phyloP scores from a whole-genome alignment of 2,329 filamentous ascomycete genomes.

The Ceratocystis eucalypticola region DNA sequence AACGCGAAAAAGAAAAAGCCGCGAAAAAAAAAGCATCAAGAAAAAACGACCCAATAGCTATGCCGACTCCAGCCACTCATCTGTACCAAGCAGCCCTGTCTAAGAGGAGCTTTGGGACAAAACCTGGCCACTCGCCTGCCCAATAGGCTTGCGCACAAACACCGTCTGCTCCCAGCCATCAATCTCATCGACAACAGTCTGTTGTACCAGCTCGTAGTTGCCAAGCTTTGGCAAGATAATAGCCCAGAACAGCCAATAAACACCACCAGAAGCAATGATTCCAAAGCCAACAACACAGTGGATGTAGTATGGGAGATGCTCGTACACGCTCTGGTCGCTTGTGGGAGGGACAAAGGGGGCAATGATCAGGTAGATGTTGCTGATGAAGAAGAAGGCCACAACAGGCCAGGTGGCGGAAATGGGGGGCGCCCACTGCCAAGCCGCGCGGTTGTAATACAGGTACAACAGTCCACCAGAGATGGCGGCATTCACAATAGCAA shows the following conservation, averaged over 20 bases:
- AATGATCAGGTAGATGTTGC: slow-evolving; percentile 47
- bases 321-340: slow-evolving; percentile 39
- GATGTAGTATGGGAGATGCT: slow-evolving; percentile 42
- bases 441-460: slow-evolving; percentile 37
- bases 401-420: slow-evolving; percentile 42
- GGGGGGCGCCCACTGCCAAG: slow-evolving; percentile 40
- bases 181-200: slow-evolving; percentile 39
- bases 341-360: slow-evolving; percentile 44
- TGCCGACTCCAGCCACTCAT: not conserved
- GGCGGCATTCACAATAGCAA: slow-evolving; percentile 44
- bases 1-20: not conserved
- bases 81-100: not conserved
- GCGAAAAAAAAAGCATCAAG: not conserved
- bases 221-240: slow-evolving; percentile 38
- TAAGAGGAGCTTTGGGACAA: slow-evolving; percentile 8
- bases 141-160: slow-evolving; percentile 34
- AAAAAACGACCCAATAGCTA: not conserved
- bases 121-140: not conserved
- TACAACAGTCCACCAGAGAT: slow-evolving; percentile 40
- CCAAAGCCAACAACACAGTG: slow-evolving; percentile 45
- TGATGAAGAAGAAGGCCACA: slow-evolving; percentile 44
- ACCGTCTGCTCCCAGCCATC: slow-evolving; percentile 51
- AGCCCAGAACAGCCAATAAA: slow-evolving; percentile 46
- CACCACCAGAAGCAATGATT: slow-evolving; percentile 37
- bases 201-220: slow-evolving; percentile 41